A percentile compares a stretch with the other conserved stretches of the same genome.
phyloP scores from a whole-genome alignment of 305 asterid species.

The Stenogyne calaminthoides region DNA sequence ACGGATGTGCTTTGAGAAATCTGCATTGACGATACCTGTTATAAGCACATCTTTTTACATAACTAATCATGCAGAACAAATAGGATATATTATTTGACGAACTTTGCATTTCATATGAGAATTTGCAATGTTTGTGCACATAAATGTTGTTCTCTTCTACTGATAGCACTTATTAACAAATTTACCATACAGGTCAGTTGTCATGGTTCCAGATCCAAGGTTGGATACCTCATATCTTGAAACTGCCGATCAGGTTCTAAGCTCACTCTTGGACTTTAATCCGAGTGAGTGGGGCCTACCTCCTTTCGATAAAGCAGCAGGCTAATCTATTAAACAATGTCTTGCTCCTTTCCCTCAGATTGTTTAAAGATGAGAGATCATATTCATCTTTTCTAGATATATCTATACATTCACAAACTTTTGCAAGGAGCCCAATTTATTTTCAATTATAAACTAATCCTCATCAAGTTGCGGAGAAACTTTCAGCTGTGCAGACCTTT shows the following conservation, averaged over 20 bases:
- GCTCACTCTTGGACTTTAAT: conserved; percentile 70
- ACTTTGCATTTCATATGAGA: conserved; percentile 2
- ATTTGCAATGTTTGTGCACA: not conserved
- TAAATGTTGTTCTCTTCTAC: not conserved
- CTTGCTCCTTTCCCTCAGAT: conserved; percentile 16
- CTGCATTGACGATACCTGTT: not conserved
- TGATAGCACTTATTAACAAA: conserved; percentile 15
- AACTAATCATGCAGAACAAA: not conserved
- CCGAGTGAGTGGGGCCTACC: conserved; percentile 87
- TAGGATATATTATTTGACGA: not conserved
- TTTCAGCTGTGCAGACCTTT: not conserved
- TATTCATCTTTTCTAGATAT: conserved; percentile 1
- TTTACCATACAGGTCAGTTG: conserved; percentile 66
- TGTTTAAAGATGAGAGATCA: conserved; percentile 15
- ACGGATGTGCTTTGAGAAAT: not conserved
- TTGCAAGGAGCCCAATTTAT: conserved; percentile 4
- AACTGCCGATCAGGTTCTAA: conserved; percentile 77
- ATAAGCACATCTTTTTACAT: not conserved
- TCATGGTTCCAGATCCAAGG: conserved; percentile 95
- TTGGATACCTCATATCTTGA: conserved; percentile 66
- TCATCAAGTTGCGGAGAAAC: not conserved
- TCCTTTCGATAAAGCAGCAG: conserved; percentile 54
- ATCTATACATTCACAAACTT: not conserved
- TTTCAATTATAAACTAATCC: not conserved
- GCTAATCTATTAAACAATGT: conserved; percentile 21